phyloP scores from a whole-genome alignment of 305 asterid species.

The Fraxinus nigra region DNA sequence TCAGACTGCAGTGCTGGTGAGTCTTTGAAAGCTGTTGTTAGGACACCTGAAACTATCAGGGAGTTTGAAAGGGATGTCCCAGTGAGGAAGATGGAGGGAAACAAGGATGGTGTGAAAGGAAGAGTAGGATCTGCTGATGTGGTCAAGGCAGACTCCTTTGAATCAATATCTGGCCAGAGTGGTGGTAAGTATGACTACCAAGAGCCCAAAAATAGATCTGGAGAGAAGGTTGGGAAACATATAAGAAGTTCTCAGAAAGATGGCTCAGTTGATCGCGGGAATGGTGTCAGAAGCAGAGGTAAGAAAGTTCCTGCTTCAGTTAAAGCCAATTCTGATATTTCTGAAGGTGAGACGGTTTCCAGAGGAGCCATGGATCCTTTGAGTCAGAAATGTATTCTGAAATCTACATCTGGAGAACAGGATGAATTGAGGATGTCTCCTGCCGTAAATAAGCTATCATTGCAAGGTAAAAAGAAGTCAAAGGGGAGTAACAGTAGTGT shows the following conservation, averaged over 20 bases:
- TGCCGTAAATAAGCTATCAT: constrained; percentile 31
- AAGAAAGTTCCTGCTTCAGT: constrained; percentile 36
- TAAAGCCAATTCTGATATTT: constrained; percentile 38
- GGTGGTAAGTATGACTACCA: constrained; percentile 34
- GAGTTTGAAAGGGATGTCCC: constrained; percentile 37
- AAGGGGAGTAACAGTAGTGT: constrained; percentile 45
- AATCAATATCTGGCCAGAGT: constrained; percentile 40
- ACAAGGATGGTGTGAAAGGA: constrained; percentile 42
- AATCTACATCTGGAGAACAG: constrained; percentile 37
- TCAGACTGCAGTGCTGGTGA: constrained; percentile 26
- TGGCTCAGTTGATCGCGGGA: constrained; percentile 37
- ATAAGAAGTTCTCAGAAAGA: constrained; percentile 39
- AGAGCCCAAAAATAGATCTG: constrained; percentile 42
- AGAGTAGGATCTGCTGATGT: constrained; percentile 36
- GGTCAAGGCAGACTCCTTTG: constrained; percentile 39
- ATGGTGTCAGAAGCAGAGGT: constrained; percentile 32
- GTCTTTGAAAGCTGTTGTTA: constrained; percentile 26
- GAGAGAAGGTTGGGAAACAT: constrained; percentile 39
- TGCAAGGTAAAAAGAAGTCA: constrained; percentile 45
- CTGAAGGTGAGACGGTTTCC: constrained; percentile 46
- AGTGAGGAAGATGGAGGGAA: constrained; percentile 39
- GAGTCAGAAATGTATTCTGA: constrained; percentile 35
- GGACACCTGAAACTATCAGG: constrained; percentile 25
- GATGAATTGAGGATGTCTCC: constrained; percentile 35
- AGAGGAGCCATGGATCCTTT: constrained; percentile 31